phyloP scores from a whole-genome alignment of 2,329 filamentous ascomycete species.

The Camptophora hylomeconis region DNA sequence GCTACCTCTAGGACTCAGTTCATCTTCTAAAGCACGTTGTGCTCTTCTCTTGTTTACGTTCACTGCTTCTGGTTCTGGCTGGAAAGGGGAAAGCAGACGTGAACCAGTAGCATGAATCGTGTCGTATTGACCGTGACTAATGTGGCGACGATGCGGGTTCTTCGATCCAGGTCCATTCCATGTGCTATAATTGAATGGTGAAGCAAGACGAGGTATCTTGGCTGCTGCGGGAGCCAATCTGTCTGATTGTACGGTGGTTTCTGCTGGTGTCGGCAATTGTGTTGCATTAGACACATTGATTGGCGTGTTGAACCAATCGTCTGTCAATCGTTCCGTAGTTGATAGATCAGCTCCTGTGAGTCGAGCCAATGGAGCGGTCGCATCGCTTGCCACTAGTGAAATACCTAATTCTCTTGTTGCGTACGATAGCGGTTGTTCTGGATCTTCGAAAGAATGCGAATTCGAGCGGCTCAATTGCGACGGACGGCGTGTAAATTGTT shows the following conservation, averaged over 20 bases:
- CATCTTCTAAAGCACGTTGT: conserved; percentile 40
- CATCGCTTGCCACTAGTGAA: conserved; percentile 29
- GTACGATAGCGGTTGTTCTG: conserved; percentile 20
- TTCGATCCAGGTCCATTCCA: conserved; percentile 29
- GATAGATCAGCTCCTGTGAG: conserved; percentile 21
- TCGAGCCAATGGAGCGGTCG: conserved; percentile 24
- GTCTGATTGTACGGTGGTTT: conserved; percentile 6
- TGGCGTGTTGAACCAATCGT: conserved; percentile 26
- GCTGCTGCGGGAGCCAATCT: conserved; percentile 11
- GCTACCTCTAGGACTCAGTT: conserved; percentile 31
- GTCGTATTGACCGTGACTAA: conserved; percentile 25
- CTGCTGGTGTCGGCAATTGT: conserved; percentile 8
- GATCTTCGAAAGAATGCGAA: conserved; percentile 3
- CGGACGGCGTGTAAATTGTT: conserved; percentile 22
- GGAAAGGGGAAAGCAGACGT: conserved; percentile 38
- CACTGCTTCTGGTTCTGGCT: conserved; percentile 36
- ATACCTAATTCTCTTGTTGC: conserved; percentile 32
- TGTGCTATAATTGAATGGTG: conserved; percentile 36
- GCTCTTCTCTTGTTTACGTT: conserved; percentile 46
- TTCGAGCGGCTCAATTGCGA: conserved; percentile 8
- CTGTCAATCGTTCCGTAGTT: conserved; percentile 13
- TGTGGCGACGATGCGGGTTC: conserved; percentile 18
- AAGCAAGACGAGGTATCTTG: conserved; percentile 31
- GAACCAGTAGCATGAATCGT: conserved; percentile 33
- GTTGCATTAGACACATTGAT: conserved; percentile 14